Percentiles rank a stretch among this genome's conserved stretches.
Evolutionary conservation across 768 basidiomycete genomes (phyloP).

Genomic region (Trametes gibbosa): DNA sequence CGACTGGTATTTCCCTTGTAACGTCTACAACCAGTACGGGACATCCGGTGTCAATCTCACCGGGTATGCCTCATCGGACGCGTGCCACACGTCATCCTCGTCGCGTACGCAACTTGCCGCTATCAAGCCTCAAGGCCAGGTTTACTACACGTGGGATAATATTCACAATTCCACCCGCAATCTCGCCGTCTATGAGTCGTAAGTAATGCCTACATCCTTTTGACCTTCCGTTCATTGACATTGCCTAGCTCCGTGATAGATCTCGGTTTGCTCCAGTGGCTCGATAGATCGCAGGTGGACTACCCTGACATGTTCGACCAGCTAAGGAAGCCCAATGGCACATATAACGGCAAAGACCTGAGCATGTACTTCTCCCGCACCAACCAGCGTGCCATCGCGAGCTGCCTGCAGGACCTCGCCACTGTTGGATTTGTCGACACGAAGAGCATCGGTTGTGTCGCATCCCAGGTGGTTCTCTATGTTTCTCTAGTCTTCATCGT

Average conservation of each 20-base stretch:
- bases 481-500: conserved; percentile 96
- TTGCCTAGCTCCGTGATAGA: conserved; percentile 78
- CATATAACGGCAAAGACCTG: conserved; percentile 81
- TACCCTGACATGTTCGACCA: conserved; percentile 84
- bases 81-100: conserved; percentile 66
- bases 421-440: conserved; percentile 94
- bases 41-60: conserved; percentile 62
- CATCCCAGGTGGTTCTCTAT: conserved; percentile 91
- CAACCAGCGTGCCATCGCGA: conserved; percentile 62
- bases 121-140: conserved; percentile 68
- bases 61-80: conserved; percentile 57
- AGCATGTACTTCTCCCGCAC: conserved; percentile 82
- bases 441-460: conserved; percentile 92
- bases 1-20: conserved; percentile 99
- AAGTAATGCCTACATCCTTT: conserved; percentile 33
- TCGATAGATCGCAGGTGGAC: conserved; percentile 73
- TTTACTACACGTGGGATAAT: conserved; percentile 93
- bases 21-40: conserved; percentile 76
- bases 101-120: conserved; percentile 53
- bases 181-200: conserved; percentile 94
- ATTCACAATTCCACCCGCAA: conserved; percentile 67
- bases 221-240: background rate
- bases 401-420: conserved; percentile 83
- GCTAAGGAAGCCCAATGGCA: conserved; percentile 64
- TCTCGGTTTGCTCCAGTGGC: conserved; percentile 80